These are phyloP conservation scores for Cladosporium sp. DNA, from an alignment of 2,329 filamentous ascomycete genomes.

Conservation along the genomic window DNA sequence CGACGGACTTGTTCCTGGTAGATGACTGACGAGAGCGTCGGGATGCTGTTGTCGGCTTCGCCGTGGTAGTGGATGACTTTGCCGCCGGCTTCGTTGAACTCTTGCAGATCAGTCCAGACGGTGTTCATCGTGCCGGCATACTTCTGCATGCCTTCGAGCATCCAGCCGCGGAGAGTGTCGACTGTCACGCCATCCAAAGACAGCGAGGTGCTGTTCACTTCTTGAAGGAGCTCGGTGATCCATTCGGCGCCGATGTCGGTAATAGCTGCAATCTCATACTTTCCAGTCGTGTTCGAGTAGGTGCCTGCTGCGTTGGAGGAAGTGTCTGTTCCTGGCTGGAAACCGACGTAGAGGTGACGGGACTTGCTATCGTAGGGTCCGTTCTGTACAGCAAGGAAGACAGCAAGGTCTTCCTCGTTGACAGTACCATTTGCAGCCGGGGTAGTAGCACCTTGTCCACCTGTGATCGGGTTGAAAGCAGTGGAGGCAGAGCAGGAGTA, in stretches of 20 bases:
- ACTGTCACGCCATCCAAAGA: conserved; percentile 53
- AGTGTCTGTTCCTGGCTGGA: conserved; percentile 24
- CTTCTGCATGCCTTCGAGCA: conserved; percentile 48
- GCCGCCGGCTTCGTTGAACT: conserved; percentile 51
- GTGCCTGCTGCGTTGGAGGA: conserved; percentile 19
- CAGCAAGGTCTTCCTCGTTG: conserved; percentile 34
- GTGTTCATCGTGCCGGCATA: conserved; percentile 56
- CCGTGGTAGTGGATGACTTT: conserved; percentile 61
- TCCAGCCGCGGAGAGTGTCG: conserved; percentile 57
- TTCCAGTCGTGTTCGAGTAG: conserved; percentile 34
- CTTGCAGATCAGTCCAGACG: conserved; percentile 52
- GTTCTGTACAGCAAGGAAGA: conserved; percentile 40
- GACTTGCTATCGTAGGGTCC: conserved; percentile 45
- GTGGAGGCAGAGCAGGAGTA: conserved; percentile 45
- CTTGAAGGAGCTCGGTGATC: conserved; percentile 45
- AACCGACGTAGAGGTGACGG: conserved; percentile 45
- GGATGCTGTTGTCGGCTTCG: conserved; percentile 55
- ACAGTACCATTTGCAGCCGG: conserved; percentile 39
- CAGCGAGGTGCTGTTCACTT: conserved; percentile 34
- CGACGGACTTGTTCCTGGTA: conserved; percentile 56
- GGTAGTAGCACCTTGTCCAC: conserved; percentile 11
- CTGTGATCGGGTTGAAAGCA: conserved; percentile 22
- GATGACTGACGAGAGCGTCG: conserved; percentile 54
- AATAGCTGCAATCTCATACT: conserved; percentile 35
- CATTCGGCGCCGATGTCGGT: conserved; percentile 40